Conservation (phyloP, 2,329 filamentous ascomycete genomes). For the Cytospora schulzeri region DNA sequence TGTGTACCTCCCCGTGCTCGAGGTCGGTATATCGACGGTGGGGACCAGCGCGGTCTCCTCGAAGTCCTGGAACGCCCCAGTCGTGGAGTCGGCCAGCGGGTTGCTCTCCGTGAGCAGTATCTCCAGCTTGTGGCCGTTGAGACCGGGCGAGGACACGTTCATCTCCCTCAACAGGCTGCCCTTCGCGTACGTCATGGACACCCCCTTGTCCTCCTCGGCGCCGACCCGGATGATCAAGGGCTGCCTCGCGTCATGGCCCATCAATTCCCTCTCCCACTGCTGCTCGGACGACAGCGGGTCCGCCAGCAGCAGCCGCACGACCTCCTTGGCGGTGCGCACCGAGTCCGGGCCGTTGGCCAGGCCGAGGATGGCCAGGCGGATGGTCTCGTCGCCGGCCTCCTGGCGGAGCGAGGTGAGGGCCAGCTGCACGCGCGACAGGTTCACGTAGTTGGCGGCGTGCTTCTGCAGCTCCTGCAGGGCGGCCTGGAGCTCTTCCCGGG, state of each 20-base stretch:
- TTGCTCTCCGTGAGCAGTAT: slow-evolving; percentile 58
- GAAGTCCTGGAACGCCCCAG: slow-evolving; percentile 46
- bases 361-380: slow-evolving; percentile 61
- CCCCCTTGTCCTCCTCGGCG: slow-evolving; percentile 34
- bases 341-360: slow-evolving; percentile 44
- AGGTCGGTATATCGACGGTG: slow-evolving; percentile 67
- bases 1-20: slow-evolving; percentile 64
- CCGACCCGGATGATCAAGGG: slow-evolving; percentile 66
- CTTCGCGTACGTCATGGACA: slow-evolving; percentile 43
- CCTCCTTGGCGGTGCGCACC: slow-evolving; percentile 56
- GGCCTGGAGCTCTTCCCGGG: slow-evolving; percentile 58
- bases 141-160: slow-evolving; percentile 61
- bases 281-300: slow-evolving; percentile 67
- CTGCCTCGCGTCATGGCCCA: slow-evolving; percentile 50
- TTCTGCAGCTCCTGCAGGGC: slow-evolving; percentile 63
- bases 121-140: slow-evolving; percentile 66
- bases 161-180: slow-evolving; percentile 59
- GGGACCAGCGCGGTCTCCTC: slow-evolving; percentile 76
- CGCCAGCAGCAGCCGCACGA: slow-evolving; percentile 70
- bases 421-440: slow-evolving; percentile 71
- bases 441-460: slow-evolving; percentile 62
- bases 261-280: slow-evolving; percentile 68
- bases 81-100: slow-evolving; percentile 48
- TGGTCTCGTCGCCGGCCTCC: slow-evolving; percentile 55
- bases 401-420: slow-evolving; percentile 67